phyloP scores from a whole-genome alignment of 257 asterid species.

The Solanum raphanifolium region DNA sequence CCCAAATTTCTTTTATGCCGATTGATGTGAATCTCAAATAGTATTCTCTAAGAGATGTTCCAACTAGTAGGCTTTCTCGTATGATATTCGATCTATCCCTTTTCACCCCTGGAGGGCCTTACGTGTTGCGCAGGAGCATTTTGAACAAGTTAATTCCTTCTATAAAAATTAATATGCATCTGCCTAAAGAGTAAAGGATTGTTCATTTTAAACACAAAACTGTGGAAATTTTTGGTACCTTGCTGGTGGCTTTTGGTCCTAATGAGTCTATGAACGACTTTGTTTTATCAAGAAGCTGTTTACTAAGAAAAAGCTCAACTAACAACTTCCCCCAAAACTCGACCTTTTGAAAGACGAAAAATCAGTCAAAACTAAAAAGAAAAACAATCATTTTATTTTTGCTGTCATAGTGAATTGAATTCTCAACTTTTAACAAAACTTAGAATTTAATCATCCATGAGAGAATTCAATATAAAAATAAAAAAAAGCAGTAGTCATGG shows the following conservation, averaged over 20 bases:
- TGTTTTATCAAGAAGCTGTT: neutral
- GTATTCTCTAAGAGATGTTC: neutral
- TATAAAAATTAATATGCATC: neutral
- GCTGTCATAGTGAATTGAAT: neutral
- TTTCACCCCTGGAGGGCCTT: neutral
- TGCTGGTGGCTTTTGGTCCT: neutral
- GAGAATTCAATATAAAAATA: neutral
- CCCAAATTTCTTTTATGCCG: no score
- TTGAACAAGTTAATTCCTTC: neutral
- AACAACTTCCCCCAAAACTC: neutral
- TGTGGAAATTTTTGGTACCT: neutral
- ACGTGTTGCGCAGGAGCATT: neutral
- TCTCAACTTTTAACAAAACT: slow-evolving; percentile 13
- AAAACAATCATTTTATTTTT: neutral
- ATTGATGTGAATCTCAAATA: no score
- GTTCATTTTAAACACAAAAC: neutral
- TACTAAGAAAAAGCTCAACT: neutral
- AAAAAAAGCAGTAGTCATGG: neutral
- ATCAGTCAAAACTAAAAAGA: neutral
- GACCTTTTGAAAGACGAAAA: neutral
- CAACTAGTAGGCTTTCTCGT: neutral
- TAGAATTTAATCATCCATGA: neutral
- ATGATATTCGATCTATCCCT: no score
- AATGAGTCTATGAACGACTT: neutral
- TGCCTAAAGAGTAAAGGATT: neutral